Base-by-base conservation (phyloP, 345 rosid genomes). In the Camelina hispida region DNA sequence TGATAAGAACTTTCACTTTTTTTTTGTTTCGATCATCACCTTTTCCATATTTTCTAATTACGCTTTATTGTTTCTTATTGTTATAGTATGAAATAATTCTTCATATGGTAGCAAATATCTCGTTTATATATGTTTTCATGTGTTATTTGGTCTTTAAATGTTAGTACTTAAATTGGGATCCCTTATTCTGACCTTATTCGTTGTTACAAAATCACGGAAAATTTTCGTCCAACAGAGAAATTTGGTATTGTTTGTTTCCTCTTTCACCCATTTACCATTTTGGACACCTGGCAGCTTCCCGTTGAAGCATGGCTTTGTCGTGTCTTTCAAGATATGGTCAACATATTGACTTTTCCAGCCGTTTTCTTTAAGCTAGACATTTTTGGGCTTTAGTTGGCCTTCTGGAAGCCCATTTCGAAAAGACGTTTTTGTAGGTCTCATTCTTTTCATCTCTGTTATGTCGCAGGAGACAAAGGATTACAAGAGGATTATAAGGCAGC, bases 401-500 rank as follows among this genome's bases (percentile, higher is more conserved):
- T 7, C 9, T 18, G 1, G 17, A 68, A 62, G 65, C 71, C 80
- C 60, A 61, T 32, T 32, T 42, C 1, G 6, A 18, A n/a, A 14
- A 9, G n/a, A 9, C 9, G 4, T 12, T 51, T 48, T 67, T 60
- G 5, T 63, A 3, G 8, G 5, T n/a, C 55, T 68, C 28, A 14
- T 1, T 15, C 3, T 37, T 34, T 37, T 58, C 7, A 2, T 30
- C 42, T 55, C 5, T 56, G 20, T 58, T 9, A 46, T 74, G 22
- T 23, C 5, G 46, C 67, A 90, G 96, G 89, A 79, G 53, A 63
- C 75, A 0, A 78, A 73, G 30, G 32, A 52, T 52, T 91, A 91
- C 81, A 85, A 73, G 71, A 77, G 64, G 56, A 14, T 81, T 9
- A 68, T 91, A 32, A 77, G 86, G 55, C 91, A 86, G 69, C 92